A percentile compares a stretch with the other conserved stretches of the same genome.
phyloP scores from a whole-genome alignment of 768 basidiomycete genomes.

The Gymnopilus junonius region DNA sequence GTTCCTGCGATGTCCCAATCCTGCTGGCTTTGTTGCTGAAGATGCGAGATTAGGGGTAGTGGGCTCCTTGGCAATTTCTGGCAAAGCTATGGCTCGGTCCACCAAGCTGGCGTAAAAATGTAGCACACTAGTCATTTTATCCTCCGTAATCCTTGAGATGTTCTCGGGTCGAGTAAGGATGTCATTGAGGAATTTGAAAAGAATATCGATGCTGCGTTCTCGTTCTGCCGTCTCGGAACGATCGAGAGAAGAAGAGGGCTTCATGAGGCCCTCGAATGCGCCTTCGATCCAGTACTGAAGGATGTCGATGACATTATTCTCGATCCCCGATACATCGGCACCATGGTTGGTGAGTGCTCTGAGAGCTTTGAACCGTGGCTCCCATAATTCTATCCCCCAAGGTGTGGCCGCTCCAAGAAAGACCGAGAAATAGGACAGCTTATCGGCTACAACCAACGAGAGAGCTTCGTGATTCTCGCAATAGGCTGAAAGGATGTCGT shows the following conservation, averaged over 20 bases:
- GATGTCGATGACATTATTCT: constrained; percentile 55
- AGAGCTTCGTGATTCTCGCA: constrained; percentile 61
- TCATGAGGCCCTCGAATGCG: constrained; percentile 58
- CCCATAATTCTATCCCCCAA: constrained; percentile 76
- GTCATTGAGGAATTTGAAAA: constrained; percentile 60
- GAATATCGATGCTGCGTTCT: constrained; percentile 64
- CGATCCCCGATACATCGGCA: constrained; percentile 65
- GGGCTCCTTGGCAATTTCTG: constrained; percentile 40
- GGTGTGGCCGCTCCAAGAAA: constrained; percentile 50
- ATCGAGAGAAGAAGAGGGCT: constrained; percentile 35
- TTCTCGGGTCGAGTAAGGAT: constrained; percentile 56
- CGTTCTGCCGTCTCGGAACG: constrained; percentile 55
- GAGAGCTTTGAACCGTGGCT: constrained; percentile 70
- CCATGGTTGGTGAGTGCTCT: constrained; percentile 66
- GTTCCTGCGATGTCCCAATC: constrained; percentile 57
- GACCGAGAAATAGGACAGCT: constrained; percentile 65
- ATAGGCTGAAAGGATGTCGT: constrained; percentile 72
- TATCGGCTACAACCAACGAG: constrained; percentile 55
- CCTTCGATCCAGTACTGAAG: constrained; percentile 69
- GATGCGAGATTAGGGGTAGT: constrained; percentile 32
- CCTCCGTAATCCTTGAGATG: constrained; percentile 63
- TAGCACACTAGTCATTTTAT: constrained; percentile 58
- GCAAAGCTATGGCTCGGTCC: constrained; percentile 51
- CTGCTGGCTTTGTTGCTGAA: constrained; percentile 24
- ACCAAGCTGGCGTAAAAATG: constrained; percentile 65